Evolutionary conservation across 345 rosid species (phyloP), one percentile per base, ranked within the genome.

Genomic region (Gossypium stocksii): DNA sequence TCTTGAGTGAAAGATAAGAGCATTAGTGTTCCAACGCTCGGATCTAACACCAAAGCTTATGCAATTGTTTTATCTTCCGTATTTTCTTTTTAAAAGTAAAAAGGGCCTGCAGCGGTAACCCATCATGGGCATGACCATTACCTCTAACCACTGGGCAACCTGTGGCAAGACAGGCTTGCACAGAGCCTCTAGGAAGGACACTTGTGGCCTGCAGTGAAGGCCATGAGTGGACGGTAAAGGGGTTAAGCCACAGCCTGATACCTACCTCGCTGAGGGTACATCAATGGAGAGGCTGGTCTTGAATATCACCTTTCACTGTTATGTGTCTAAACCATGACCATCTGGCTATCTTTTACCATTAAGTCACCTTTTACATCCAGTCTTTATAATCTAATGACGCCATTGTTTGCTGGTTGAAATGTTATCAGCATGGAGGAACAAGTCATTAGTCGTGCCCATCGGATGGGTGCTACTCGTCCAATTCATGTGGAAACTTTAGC

Each of bases 381-480:
- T 71, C 5, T 57, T 73, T 27, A n/a, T 61, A 7, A 45, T 34
- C 45, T n/a, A 74, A 38, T 56, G 27, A 19, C 34, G 51, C 41
- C 72, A 66, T 22, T 56, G 70, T 53, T 66, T 66, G 7, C 49
- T 1, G 14, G 16, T 19, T 64, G 25, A 9, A 25, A 19, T 22
- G 61, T 70, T 72, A 64, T 67, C 85, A 95, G 98, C 82, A 87
- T 91, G 96, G 98, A 95, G 86, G 98, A 93, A 80, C 98, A 95
- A 79, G 98, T 93, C 66, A 89, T 95, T 27, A 93, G 97, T 74
- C 94, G 98, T 45, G 97, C 97, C 76, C 96, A 91, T 81, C 85
- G 96, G 72, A 89, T 95, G 98, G 98, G 99, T 27, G 98, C 97
- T 62, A 84, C 86, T 74, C 90, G 96, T 60, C 98, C 96, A 67